Percentiles rank a stretch among this genome's conserved stretches.
phyloP scores from a whole-genome alignment of 176 grass and related monocot genomes.

The Triticum turgidum region DNA sequence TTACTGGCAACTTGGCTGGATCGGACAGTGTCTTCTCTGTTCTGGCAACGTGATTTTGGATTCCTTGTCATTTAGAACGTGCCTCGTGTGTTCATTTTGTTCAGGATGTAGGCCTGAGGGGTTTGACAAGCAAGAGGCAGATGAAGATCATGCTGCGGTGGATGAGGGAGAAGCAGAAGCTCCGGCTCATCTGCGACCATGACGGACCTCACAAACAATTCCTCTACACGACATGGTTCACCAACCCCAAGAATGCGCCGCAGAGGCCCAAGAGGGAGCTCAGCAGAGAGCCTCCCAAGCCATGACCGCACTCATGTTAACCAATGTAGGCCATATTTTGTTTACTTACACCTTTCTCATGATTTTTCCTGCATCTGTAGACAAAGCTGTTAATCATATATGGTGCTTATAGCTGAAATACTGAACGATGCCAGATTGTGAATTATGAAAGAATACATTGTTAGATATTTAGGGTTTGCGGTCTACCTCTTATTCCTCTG shows the following conservation, averaged over 20 bases:
- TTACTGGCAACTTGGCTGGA: background rate
- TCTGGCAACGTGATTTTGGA: background rate
- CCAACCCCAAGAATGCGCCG: conserved; percentile 73
- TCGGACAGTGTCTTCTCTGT: background rate
- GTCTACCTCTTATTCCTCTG: no score
- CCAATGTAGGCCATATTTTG: background rate
- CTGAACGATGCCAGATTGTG: background rate
- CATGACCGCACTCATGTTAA: background rate
- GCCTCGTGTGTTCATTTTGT: background rate
- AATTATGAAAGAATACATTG: background rate
- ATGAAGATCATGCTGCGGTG: conserved; percentile 94
- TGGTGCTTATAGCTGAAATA: background rate
- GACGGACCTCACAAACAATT: conserved; percentile 86
- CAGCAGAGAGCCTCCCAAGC: background rate
- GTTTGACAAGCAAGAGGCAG: conserved; percentile 77
- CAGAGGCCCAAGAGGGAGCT: conserved; percentile 23
- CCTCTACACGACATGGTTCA: conserved; percentile 97
- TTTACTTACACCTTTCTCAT: background rate
- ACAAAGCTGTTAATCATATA: background rate
- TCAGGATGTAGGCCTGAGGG: conserved; percentile 69
- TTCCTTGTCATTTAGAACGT: background rate
- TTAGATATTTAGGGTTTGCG: no score
- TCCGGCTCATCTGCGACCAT: conserved; percentile 81
- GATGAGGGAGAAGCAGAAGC: conserved; percentile 96
- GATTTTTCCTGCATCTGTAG: background rate